phyloP scores from a whole-genome alignment of 2,329 filamentous ascomycete genomes.

The Emmonsiellopsis sp. region DNA sequence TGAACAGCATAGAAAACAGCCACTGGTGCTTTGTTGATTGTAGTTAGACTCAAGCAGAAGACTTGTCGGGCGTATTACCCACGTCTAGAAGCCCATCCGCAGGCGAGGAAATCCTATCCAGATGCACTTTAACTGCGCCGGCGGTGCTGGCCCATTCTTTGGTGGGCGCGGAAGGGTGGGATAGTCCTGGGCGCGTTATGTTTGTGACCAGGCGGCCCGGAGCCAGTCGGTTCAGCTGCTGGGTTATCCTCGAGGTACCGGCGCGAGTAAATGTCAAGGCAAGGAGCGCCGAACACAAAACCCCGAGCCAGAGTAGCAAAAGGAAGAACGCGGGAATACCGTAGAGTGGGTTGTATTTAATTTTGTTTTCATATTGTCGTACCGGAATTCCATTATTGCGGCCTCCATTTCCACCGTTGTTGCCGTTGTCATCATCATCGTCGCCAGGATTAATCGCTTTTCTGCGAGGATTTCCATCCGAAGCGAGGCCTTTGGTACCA shows the following conservation, averaged over 20 bases:
- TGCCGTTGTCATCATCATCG: neutral
- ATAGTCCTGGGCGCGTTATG: neutral
- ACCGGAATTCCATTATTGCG: slow-evolving; percentile 8
- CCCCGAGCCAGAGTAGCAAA: neutral
- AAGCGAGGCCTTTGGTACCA: slow-evolving; percentile 18
- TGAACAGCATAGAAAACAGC: no score
- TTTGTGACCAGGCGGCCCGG: neutral
- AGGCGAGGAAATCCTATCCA: no score
- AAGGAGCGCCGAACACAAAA: neutral
- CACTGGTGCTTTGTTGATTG: no score
- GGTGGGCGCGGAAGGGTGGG: neutral
- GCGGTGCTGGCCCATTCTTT: neutral
- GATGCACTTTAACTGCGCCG: neutral
- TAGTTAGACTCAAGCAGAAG: no score
- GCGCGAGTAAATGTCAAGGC: neutral
- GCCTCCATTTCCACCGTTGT: neutral
- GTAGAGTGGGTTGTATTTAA: slow-evolving; percentile 20
- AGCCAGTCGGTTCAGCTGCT: neutral
- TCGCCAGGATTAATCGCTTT: neutral
- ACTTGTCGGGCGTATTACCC: no score
- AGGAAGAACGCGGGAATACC: slow-evolving; percentile 20
- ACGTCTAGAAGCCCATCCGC: no score
- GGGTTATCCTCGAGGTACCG: neutral
- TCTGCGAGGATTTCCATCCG: neutral
- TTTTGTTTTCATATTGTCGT: slow-evolving; percentile 9